Evolutionary conservation across 2,329 filamentous ascomycete species (phyloP).

Genomic region (Aureobasidium sp.): DNA sequence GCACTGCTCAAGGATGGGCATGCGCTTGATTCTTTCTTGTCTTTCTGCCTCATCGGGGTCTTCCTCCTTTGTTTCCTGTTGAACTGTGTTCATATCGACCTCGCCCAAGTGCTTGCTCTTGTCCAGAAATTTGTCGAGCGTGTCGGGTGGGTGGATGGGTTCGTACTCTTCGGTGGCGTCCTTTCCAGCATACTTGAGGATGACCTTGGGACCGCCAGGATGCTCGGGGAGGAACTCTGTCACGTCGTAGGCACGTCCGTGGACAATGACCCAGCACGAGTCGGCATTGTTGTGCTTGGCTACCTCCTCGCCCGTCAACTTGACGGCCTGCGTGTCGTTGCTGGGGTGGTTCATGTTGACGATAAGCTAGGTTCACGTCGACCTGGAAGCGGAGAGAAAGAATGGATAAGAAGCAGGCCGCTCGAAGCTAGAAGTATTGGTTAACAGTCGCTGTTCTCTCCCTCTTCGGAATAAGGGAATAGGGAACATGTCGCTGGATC

Average conservation of each 20-base stretch:
- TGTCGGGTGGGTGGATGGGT: constrained; percentile 82
- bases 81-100: constrained; percentile 78
- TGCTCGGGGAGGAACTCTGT: constrained; percentile 87
- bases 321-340: constrained; percentile 33
- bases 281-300: constrained; percentile 71
- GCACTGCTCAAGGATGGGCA: constrained; percentile 77
- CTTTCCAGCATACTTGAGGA: constrained; percentile 92
- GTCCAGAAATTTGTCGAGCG: constrained; percentile 72
- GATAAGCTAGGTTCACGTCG: not conserved
- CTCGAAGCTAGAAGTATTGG: not conserved
- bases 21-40: constrained; percentile 57
- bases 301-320: constrained; percentile 47
- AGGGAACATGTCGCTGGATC: not conserved
- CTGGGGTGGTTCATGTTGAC: constrained; percentile 33
- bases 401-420: not conserved
- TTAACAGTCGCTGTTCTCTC: constrained; percentile 4
- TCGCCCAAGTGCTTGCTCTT: constrained; percentile 78
- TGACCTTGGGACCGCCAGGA: constrained; percentile 83
- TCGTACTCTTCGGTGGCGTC: constrained; percentile 90
- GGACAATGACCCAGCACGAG: constrained; percentile 87
- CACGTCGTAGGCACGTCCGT: constrained; percentile 76
- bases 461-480: constrained; percentile 6
- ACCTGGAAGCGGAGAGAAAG: not conserved
- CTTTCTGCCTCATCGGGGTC: constrained; percentile 67
- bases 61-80: constrained; percentile 55